Base-by-base conservation (phyloP, 2,329 filamentous ascomycete genomes). In the Lasiodiplodia sp. region DNA sequence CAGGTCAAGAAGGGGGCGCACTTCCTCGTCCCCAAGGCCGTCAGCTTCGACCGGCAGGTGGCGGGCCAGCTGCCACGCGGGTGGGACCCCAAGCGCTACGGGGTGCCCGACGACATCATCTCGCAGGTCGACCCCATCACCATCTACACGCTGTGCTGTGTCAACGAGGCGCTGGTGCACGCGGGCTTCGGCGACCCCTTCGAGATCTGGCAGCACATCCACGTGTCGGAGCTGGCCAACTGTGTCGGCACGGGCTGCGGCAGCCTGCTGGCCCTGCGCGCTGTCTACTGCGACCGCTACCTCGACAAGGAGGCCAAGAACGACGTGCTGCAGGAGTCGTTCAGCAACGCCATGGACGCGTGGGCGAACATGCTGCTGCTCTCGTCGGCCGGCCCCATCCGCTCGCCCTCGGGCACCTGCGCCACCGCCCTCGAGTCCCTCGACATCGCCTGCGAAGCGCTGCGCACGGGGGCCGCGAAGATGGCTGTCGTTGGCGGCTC, bases 351-450 rank as follows among this genome's bases (percentile, higher is more conserved):
- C 0, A 71, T 72, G 0, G 73, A 70, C 1, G 79, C 80, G 0
- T 82, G 80, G 80, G 69, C 79, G n/a, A 82, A 83, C 62, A 82
- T 83, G 80, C 76, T 83, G 12, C 73, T 82, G n/a, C 72, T 80
- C n/a, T 72, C 71, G 3, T 72, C 78, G 0, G 69, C 75, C 0
- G 81, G 80, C 0, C 79, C 80, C 0, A 79, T 76, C 23, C 72
- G 72, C 4, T 79, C 80, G 0, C 79, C 80, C 2, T 76, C 78
- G 0, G 80, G 79, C 0, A 76, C 80, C 1, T 83, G 79, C 37
- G 80, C 80, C 0, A 83, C 80, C 0, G 72, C 74, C 0, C 44
- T 83, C 2, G 80, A 82, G 69, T 76, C 75, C 0, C 66, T 82
- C 0, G 79, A 83, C 44, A 73, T 72, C 8, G 81, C 73, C 4